These are phyloP conservation scores for Cryptomeria japonica DNA, from an alignment of 75 land plant species.

Conservation along the genomic window DNA sequence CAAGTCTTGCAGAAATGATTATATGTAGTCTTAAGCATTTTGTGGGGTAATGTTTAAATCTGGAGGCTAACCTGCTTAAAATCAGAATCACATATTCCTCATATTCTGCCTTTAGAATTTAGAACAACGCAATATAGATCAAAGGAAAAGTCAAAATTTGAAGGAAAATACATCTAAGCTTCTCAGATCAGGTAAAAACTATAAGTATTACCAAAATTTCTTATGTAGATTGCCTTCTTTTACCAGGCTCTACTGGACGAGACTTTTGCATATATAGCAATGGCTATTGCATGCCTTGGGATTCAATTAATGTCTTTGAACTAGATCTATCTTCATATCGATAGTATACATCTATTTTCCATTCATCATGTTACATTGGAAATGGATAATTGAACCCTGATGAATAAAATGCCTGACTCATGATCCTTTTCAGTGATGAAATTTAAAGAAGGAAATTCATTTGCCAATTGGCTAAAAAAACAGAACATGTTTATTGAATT, in stretches of 20 bases:
- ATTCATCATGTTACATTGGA: background rate
- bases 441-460: background rate
- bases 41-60: no score
- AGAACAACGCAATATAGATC: background rate
- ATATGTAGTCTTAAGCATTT: no score
- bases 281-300: background rate
- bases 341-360: background rate
- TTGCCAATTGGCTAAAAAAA: background rate
- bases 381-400: background rate
- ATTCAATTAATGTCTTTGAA: background rate
- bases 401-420: background rate
- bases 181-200: background rate
- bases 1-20: no score
- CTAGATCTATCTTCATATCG: background rate
- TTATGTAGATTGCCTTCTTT: background rate
- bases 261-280: background rate
- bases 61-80: no score
- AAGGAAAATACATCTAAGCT: background rate
- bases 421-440: background rate
- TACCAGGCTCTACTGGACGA: background rate
- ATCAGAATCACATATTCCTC: no score
- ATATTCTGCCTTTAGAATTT: no score
- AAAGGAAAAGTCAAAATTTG: conserved; percentile 25
- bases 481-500: background rate
- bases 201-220: background rate